These are phyloP conservation scores for Calamus simplicifolius DNA, from an alignment of 176 grass and related monocot genomes.

Conservation along the genomic window DNA sequence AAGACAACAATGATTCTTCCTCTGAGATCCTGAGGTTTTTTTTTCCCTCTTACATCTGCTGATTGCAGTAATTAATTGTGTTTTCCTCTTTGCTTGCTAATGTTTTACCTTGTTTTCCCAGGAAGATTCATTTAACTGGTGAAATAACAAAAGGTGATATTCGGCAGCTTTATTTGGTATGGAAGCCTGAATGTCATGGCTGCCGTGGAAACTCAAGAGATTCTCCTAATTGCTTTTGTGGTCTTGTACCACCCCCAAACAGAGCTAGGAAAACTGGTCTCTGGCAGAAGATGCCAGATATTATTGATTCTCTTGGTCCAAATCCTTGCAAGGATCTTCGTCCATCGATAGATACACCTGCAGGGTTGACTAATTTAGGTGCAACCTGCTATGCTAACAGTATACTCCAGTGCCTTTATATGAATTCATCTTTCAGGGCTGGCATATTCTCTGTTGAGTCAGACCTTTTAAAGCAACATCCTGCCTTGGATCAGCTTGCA, in stretches of 20 bases:
- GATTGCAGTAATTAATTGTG: neutral
- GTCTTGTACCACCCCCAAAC: slow-evolving; percentile 59
- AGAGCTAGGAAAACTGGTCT: slow-evolving; percentile 57
- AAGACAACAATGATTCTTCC: slow-evolving; percentile 43
- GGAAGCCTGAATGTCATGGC: slow-evolving; percentile 55
- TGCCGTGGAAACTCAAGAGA: slow-evolving; percentile 93
- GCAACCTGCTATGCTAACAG: slow-evolving; percentile 98
- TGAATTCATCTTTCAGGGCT: slow-evolving; percentile 71
- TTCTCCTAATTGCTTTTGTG: slow-evolving; percentile 90
- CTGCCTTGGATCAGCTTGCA: slow-evolving; percentile 78
- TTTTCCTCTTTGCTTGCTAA: neutral
- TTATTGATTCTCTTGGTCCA: slow-evolving; percentile 49
- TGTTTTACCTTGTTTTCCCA: slow-evolving; percentile 21
- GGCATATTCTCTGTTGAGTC: slow-evolving; percentile 82
- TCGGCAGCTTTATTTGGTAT: slow-evolving; percentile 60
- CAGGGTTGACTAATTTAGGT: slow-evolving; percentile 86
- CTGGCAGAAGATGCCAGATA: slow-evolving; percentile 77
- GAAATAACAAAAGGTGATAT: slow-evolving; percentile 50
- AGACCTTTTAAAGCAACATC: slow-evolving; percentile 58
- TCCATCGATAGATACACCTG: slow-evolving; percentile 49
- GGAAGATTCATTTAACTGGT: slow-evolving; percentile 80
- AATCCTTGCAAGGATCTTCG: slow-evolving; percentile 77
- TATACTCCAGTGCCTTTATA: slow-evolving; percentile 98
- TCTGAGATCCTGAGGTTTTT: slow-evolving; percentile 64
- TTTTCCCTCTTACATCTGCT: neutral